Conservation (phyloP, 768 basidiomycete species). For the Termitomyces sp. region DNA sequence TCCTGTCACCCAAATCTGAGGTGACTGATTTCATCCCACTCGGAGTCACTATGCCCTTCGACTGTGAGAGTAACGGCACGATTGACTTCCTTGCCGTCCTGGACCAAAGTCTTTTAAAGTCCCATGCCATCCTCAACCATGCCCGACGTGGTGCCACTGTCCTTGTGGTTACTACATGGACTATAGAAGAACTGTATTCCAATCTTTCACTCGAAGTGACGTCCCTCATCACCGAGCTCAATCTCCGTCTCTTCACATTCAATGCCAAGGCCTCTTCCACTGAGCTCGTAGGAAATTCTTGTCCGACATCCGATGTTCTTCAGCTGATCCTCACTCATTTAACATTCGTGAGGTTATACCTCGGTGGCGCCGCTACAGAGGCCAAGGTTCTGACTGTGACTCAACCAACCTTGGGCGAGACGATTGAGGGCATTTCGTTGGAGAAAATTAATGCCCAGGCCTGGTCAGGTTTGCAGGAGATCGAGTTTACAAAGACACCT, state of each 20-base stretch:
- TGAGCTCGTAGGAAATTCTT: slow-evolving; percentile 28
- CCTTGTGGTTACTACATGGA: slow-evolving; percentile 73
- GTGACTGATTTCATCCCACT: slow-evolving; percentile 41
- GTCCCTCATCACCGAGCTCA: slow-evolving; percentile 40
- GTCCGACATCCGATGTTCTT: slow-evolving; percentile 30
- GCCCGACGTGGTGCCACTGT: slow-evolving; percentile 65
- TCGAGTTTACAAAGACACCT: slow-evolving; percentile 32
- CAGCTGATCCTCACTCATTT: slow-evolving; percentile 63
- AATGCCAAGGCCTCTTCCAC: slow-evolving; percentile 51
- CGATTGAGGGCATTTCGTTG: slow-evolving; percentile 42
- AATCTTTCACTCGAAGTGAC: slow-evolving; percentile 54
- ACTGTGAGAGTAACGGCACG: slow-evolving; percentile 33
- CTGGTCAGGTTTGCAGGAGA: slow-evolving; percentile 62
- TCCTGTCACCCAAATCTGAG: slow-evolving; percentile 48
- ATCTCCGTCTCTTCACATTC: slow-evolving; percentile 53
- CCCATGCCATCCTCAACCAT: slow-evolving; percentile 64
- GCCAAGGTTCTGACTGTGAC: slow-evolving; percentile 47
- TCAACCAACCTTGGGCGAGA: slow-evolving; percentile 36
- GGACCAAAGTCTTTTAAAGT: slow-evolving; percentile 72
- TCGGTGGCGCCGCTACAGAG: slow-evolving; percentile 58
- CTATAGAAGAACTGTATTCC: slow-evolving; percentile 60
- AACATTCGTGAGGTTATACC: slow-evolving; percentile 80
- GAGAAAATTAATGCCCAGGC: slow-evolving; percentile 47
- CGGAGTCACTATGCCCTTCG: slow-evolving; percentile 52
- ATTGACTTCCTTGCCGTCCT: slow-evolving; percentile 72